phyloP scores from a whole-genome alignment of 768 basidiomycete species.

The Lentinula sp. region DNA sequence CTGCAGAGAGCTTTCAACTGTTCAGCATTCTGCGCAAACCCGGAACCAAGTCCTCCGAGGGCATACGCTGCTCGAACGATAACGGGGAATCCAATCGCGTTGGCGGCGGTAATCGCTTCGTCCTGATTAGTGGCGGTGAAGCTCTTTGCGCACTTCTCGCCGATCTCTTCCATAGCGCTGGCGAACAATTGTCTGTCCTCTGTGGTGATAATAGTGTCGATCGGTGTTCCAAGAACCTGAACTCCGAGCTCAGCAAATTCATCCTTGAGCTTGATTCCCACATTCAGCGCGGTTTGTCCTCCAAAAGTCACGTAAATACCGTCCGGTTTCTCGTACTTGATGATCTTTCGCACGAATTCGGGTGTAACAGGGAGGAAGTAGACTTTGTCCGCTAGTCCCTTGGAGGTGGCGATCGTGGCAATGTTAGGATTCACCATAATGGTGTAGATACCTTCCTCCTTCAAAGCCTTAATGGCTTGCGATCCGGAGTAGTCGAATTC shows the following conservation, averaged over 20 bases:
- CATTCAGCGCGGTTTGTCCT: constrained; percentile 94
- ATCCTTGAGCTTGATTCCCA: constrained; percentile 97
- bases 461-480: constrained; percentile 98
- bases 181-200: constrained; percentile 96
- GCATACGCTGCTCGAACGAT: constrained; percentile 97
- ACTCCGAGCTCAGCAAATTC: constrained; percentile 89
- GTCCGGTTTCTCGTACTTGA: constrained; percentile 97
- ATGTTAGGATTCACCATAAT: constrained; percentile 99
- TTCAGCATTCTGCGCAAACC: constrained; percentile 92
- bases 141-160: constrained; percentile 91
- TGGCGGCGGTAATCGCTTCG: constrained; percentile 81
- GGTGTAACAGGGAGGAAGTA: constrained; percentile 99
- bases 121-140: constrained; percentile 80
- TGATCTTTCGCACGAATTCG: constrained; percentile 96
- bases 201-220: constrained; percentile 94
- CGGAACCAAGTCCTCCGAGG: constrained; percentile 90
- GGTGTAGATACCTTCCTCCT: constrained; percentile 98
- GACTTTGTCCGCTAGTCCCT: constrained; percentile 97
- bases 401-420: constrained; percentile 96
- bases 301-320: constrained; percentile 99
- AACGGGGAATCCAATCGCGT: constrained; percentile 86
- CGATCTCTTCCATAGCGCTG: constrained; percentile 90
- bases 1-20: constrained; percentile 84
- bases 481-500: constrained; percentile 99
- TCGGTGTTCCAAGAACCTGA: constrained; percentile 92